Percentiles rank a stretch among this genome's conserved stretches.
Conservation (phyloP, 768 basidiomycete species). For the Leucosporidium yakuticum region DNA sequence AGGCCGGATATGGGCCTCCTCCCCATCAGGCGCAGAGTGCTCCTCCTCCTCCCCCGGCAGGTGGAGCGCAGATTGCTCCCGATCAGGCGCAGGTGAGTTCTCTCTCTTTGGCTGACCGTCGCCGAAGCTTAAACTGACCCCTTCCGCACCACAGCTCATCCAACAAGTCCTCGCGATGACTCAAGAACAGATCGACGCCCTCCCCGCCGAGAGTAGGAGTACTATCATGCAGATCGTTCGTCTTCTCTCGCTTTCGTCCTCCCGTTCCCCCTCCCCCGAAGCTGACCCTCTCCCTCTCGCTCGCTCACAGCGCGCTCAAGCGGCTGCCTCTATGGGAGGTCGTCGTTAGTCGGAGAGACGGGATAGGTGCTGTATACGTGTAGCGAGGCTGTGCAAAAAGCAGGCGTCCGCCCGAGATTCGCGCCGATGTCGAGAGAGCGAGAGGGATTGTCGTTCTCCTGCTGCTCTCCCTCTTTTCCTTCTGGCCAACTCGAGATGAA, state of each 20-base stretch:
- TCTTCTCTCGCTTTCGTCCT: not conserved
- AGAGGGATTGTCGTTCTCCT: too few relatives aligned
- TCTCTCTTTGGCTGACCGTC: not conserved
- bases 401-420: too few relatives aligned
- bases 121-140: not conserved
- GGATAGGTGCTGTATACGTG: too few relatives aligned
- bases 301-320: not conserved
- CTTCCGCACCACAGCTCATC: conserved; percentile 51
- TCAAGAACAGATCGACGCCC: conserved; percentile 70
- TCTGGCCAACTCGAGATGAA: too few relatives aligned
- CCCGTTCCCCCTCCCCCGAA: not conserved
- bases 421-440: too few relatives aligned
- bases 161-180: conserved; percentile 78
- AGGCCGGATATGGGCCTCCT: conserved; percentile 23
- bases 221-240: conserved; percentile 72
- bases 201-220: conserved; percentile 69
- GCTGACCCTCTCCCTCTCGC: too few relatives aligned
- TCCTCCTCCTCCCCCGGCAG: not conserved
- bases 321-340: not conserved
- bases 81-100: conserved; percentile 16
- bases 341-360: too few relatives aligned
- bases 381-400: too few relatives aligned
- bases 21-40: not conserved
- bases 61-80: conserved; percentile 1
- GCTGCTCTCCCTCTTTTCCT: too few relatives aligned